Percentiles rank a stretch among this genome's conserved stretches.
Evolutionary conservation across 768 basidiomycete genomes (phyloP).

Genomic region (Zangia roseola): DNA sequence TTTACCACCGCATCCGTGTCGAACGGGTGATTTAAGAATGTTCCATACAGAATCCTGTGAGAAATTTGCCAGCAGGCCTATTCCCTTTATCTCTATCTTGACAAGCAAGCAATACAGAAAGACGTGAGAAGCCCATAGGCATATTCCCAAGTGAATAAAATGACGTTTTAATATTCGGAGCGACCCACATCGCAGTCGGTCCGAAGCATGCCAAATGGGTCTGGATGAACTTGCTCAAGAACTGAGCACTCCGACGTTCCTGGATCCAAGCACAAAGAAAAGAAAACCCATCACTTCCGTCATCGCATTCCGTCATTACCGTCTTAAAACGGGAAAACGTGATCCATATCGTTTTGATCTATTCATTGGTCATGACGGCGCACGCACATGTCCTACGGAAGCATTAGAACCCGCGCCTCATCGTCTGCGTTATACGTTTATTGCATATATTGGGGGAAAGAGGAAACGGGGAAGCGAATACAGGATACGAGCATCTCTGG

Average conservation of each 20-base stretch:
- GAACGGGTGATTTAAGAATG: conserved; percentile 19
- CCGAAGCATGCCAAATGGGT: conserved; percentile 4
- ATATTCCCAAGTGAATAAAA: no score
- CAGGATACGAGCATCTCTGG: no score
- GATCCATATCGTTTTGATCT: conserved; percentile 14
- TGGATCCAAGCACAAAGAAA: background rate
- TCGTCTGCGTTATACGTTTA: no score
- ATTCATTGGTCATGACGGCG: background rate
- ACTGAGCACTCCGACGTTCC: conserved; percentile 9
- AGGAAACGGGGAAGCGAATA: no score
- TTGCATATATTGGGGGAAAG: no score
- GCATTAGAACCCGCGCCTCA: conserved; percentile 4
- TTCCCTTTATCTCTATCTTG: conserved; percentile 6
- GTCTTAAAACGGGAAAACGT: conserved; percentile 1
- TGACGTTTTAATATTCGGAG: background rate
- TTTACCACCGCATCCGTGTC: conserved; percentile 14
- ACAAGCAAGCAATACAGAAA: no score
- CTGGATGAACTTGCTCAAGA: background rate
- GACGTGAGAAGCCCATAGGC: background rate
- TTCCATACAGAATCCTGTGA: conserved; percentile 20
- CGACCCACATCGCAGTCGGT: conserved; percentile 5
- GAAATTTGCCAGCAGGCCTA: conserved; percentile 2
- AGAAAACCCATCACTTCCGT: background rate
- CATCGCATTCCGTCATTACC: conserved; percentile 20
- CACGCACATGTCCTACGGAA: conserved; percentile 3